Evolutionary conservation across 2,329 filamentous ascomycete genomes (phyloP).

Genomic region (Arthroderma uncinatum): DNA sequence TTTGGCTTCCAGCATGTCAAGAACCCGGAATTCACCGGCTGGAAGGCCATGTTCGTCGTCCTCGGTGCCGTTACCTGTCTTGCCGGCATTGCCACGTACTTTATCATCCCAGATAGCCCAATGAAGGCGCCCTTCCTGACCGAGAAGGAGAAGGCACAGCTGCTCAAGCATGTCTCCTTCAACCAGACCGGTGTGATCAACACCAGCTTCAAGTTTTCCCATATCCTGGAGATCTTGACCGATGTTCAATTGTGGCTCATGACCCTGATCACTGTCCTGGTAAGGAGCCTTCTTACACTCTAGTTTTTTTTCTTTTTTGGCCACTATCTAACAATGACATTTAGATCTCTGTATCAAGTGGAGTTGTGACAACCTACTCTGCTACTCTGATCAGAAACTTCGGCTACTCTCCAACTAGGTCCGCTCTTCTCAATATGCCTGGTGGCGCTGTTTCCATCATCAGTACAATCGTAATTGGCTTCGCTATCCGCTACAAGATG

Average conservation of each 20-base stretch:
- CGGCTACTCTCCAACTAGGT: conserved; percentile 34
- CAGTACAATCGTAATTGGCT: conserved; percentile 30
- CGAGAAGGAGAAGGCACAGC: conserved; percentile 13
- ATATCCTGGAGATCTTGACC: conserved; percentile 15
- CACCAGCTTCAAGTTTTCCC: conserved; percentile 13
- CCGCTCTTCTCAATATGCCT: conserved; percentile 37
- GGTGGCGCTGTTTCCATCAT: conserved; percentile 33
- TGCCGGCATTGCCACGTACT: conserved; percentile 3
- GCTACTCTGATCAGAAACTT: conserved; percentile 33
- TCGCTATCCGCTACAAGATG: conserved; percentile 30
- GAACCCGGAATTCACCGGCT: conserved; percentile 19
- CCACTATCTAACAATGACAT: conserved; percentile 24
- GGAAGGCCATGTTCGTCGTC: conserved; percentile 10
- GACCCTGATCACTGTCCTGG: conserved; percentile 16
- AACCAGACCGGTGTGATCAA: conserved; percentile 17
- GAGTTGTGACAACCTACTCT: conserved; percentile 37
- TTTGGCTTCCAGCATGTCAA: conserved; percentile 18
- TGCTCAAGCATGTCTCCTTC: conserved; percentile 13
- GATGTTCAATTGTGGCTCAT: conserved; percentile 21
- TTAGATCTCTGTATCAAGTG: conserved; percentile 31
- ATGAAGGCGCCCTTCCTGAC: conserved; percentile 13
- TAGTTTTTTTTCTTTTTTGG: conserved; percentile 15
- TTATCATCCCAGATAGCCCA: conserved; percentile 9
- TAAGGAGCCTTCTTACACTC: conserved; percentile 11
- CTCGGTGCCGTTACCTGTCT: conserved; percentile 8